phyloP scores from a whole-genome alignment of 352 stramenopile species.

The Phytophthora fragariae region DNA sequence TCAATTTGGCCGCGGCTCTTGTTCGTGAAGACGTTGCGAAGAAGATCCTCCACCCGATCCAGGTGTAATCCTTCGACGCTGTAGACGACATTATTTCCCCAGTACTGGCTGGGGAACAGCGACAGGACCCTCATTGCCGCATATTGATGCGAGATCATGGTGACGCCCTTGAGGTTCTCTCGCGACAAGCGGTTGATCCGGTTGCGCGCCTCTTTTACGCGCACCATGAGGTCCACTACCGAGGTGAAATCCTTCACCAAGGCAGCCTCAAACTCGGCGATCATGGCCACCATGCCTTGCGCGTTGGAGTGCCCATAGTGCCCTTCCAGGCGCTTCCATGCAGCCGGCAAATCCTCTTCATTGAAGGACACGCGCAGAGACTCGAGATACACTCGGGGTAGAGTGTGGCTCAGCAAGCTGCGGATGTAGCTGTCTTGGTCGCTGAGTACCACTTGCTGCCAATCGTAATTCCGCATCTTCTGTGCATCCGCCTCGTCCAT shows the following conservation, averaged over 20 bases:
- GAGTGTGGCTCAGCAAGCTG: too few relatives aligned
- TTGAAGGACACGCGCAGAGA: too few relatives aligned
- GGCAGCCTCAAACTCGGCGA: constrained; percentile 6
- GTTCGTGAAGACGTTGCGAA: constrained; percentile 5
- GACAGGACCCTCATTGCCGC: not conserved
- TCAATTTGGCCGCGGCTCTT: constrained; percentile 13
- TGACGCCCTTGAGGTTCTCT: not conserved
- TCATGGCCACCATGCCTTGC: not conserved
- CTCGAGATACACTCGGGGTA: too few relatives aligned
- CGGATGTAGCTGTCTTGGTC: too few relatives aligned
- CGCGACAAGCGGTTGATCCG: not conserved
- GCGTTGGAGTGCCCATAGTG: not conserved
- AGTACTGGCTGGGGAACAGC: constrained; percentile 4
- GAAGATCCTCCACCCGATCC: not conserved
- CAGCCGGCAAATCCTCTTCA: too few relatives aligned
- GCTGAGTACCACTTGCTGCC: too few relatives aligned
- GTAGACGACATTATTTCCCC: constrained; percentile 3
- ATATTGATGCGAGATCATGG: not conserved
- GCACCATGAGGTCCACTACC: not conserved
- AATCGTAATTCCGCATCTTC: too few relatives aligned
- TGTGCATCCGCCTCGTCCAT: too few relatives aligned
- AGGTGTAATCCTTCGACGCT: not conserved
- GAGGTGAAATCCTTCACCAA: not conserved
- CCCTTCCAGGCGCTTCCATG: too few relatives aligned
- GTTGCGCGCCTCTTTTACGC: not conserved